phyloP scores from a whole-genome alignment of 257 asterid genomes.

The Solanum peruvianum region DNA sequence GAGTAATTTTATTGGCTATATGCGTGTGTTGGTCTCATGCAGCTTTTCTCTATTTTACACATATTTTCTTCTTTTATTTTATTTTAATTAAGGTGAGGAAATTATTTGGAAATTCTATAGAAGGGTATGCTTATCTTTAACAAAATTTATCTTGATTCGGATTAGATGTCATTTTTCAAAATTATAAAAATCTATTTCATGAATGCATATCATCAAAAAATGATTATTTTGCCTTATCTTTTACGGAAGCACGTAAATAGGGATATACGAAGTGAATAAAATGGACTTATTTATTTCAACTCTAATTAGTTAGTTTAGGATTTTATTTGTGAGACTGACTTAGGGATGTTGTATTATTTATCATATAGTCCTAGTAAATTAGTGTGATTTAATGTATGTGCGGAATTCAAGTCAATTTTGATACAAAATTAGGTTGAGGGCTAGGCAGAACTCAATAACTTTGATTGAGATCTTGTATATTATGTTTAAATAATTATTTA shows the following conservation, averaged over 20 bases:
- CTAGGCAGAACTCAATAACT: neutral
- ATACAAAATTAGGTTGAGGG: neutral
- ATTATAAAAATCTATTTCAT: neutral
- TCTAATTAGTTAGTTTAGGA: neutral
- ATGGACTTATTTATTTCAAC: neutral
- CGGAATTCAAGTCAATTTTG: neutral
- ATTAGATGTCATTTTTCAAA: neutral
- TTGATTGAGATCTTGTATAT: neutral
- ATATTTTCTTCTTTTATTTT: neutral
- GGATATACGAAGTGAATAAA: neutral
- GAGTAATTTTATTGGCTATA: neutral
- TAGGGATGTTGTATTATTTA: neutral
- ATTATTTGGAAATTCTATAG: neutral
- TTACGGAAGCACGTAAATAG: neutral
- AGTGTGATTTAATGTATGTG: neutral
- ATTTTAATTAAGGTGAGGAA: neutral
- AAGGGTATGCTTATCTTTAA: neutral
- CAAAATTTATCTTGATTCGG: neutral
- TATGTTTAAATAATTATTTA: no score
- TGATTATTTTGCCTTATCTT: neutral
- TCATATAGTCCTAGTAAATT: neutral
- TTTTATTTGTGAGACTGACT: neutral
- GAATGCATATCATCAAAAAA: neutral
- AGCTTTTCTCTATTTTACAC: neutral
- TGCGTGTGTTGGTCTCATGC: neutral